Base-by-base conservation (phyloP, 2,329 filamentous ascomycete species). In the Clarireedia monteithiana region DNA sequence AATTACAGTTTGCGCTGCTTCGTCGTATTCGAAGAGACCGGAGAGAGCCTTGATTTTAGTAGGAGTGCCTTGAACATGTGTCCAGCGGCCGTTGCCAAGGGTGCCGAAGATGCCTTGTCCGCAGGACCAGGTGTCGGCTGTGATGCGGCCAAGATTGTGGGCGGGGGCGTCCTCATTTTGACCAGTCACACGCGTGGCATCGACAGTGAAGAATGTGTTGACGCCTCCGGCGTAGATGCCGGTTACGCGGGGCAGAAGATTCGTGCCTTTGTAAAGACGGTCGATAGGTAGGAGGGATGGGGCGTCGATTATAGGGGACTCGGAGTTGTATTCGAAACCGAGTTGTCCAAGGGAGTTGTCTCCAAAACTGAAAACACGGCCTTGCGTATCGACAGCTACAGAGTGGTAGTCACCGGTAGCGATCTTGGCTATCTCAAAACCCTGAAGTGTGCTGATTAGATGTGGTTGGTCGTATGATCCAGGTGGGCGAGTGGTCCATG, bases 341-440 rank as follows among this genome's bases (percentile, higher is more conserved):
- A 97, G 78, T 71, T 97, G 94, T n/a, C 94, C 94, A 45, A 83
- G 81, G 0, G 85, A 84, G 72, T 97, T 97, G 70, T 97, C 91
- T 39, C 94, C 94, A 73, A 95, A 97, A 6, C 84, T 78, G 70
- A 94, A 96, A 15, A 94, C 79, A 15, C 84, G 82, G 15, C 92
- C 92, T 52, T 86, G 77, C 58, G 81, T 81, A 67, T 92, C 89
- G 15, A 91, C 77, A 0, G 84, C 88, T 1, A 95, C 74, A 4
- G 90, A 95, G 72, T 99, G 94, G 62, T 85, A 84, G 67, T 96
- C 91, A 24, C 94, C 94, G 1, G 89, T 76, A 1, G 92, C 91
- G 57, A 97, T 85, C 62, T 88, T 80, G 5, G 76, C 72, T 47
- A 94, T 83, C 4, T 88, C 79, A 61, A 86, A 86, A 5, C 85